Conservation (phyloP, 192 early-diverging fungal species). For the Coemansia sp. region DNA sequence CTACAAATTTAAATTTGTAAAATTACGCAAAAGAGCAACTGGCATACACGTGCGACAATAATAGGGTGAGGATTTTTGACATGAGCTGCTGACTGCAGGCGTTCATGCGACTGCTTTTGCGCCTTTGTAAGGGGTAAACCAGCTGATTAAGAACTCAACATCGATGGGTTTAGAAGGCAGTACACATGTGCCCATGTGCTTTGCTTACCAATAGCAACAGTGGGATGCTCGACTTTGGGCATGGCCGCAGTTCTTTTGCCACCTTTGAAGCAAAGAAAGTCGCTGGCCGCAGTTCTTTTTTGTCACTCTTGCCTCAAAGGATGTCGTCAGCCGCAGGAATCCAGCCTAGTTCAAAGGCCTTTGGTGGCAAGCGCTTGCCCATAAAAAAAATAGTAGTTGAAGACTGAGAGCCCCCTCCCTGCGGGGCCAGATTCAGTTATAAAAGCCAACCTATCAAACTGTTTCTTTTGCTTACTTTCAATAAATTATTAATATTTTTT, state of each 20-base stretch:
- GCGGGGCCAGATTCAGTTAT: background rate
- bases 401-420: no score
- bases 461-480: background rate
- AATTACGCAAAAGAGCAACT: background rate
- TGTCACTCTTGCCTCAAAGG: background rate
- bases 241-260: background rate
- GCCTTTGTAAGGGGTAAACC: background rate
- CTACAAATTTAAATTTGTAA: background rate
- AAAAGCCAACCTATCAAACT: background rate
- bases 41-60: background rate
- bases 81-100: background rate
- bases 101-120: background rate
- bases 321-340: background rate
- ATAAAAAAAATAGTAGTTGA: background rate
- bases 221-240: background rate
- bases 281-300: background rate
- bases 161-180: background rate
- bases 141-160: background rate
- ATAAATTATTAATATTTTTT: background rate
- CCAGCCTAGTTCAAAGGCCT: background rate
- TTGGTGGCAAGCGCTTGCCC: background rate
- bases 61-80: background rate
- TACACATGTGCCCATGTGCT: background rate
- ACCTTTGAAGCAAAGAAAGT: background rate
- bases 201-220: background rate